Base-by-base conservation (phyloP, 129 eudicot genomes). In the Lactuca saligna region DNA sequence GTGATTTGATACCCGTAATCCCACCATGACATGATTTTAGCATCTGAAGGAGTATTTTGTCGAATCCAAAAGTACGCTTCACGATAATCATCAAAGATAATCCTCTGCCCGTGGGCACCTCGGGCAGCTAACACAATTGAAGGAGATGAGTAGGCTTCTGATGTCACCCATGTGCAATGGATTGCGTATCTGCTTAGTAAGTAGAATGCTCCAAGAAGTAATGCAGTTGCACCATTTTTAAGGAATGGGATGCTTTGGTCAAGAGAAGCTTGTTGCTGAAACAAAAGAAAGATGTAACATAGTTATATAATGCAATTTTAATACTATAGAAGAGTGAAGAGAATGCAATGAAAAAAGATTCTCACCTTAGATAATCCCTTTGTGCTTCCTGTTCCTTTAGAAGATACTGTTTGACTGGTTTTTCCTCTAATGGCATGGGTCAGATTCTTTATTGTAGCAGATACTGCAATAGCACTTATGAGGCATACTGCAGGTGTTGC, bases 101-200 rank as follows among this genome's bases (percentile, higher is more conserved):
- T 94, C 72, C 96, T 70, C 71, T 86, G 81, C 53, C 98, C 98
- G 42, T 92, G 75, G 76, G 91, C 86, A 38, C 96, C 98, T 66
- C 96, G 83, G 69, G 98, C 98, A 58, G 98, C 86, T 66, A 92
- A 83, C 46, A 92, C 98, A 57, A 92, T 92, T 44, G 98, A 92
- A 10, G 98, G 98, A 62, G 98, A 89, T n/a, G 96, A 92, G 74
- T 92, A 92, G 46, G 98, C 98, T 79, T 92, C 96, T 32, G 98
- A 89, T 48, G 98, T 92, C 25, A 92, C 96, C 98, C 98, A 92
- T 2, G 95, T 86, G 56, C 96, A 89, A 48, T 92, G 98, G 70
- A 71, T 89, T 17, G 77, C 95, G 74, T 92, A 92, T 84, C 98
- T 75, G 78, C 95, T 92, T 51, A 89, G 84, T 75, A 92, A 75